A percentile compares a stretch with the other conserved stretches of the same genome.
Evolutionary conservation across 75 land plant genomes (phyloP).

Genomic region (Pinus taeda): DNA sequence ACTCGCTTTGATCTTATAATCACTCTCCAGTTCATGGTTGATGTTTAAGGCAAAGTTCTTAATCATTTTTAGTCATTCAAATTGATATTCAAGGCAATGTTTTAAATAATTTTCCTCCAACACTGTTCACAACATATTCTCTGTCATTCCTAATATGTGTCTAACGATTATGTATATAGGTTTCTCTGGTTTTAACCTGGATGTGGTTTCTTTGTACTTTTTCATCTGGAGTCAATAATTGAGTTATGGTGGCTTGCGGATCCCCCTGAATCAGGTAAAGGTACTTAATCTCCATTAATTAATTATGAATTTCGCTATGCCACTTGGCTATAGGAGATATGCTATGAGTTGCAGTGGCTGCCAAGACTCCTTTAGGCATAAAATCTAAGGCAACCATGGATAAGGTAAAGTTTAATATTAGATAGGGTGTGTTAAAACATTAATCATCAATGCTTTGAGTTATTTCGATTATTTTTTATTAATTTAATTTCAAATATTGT

Average conservation of each 20-base stretch:
- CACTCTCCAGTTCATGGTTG: too few relatives aligned
- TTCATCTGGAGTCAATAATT: neutral
- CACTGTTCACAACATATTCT: neutral
- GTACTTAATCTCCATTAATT: constrained; percentile 88
- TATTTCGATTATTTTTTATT: neutral
- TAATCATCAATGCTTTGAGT: neutral
- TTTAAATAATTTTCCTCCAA: neutral
- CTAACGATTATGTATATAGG: neutral
- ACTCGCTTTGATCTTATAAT: too few relatives aligned
- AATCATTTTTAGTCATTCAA: neutral
- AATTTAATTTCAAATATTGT: too few relatives aligned
- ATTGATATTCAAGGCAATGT: too few relatives aligned
- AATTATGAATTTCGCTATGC: constrained; percentile 93
- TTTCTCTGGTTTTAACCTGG: too few relatives aligned
- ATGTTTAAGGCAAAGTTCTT: too few relatives aligned
- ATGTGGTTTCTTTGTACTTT: neutral
- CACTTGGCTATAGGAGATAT: constrained; percentile 96
- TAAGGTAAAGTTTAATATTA: constrained; percentile 36
- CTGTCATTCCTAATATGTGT: neutral
- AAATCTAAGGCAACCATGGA: constrained; percentile 96
- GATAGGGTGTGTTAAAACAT: neutral
- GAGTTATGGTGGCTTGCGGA: constrained; percentile 30
- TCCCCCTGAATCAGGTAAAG: constrained; percentile 96
- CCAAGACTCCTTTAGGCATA: constrained; percentile 89
- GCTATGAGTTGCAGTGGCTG: constrained; percentile 91